These are phyloP conservation scores for Byssothecium circinans DNA, from an alignment of 2,329 filamentous ascomycete species.

Conservation along the genomic window DNA sequence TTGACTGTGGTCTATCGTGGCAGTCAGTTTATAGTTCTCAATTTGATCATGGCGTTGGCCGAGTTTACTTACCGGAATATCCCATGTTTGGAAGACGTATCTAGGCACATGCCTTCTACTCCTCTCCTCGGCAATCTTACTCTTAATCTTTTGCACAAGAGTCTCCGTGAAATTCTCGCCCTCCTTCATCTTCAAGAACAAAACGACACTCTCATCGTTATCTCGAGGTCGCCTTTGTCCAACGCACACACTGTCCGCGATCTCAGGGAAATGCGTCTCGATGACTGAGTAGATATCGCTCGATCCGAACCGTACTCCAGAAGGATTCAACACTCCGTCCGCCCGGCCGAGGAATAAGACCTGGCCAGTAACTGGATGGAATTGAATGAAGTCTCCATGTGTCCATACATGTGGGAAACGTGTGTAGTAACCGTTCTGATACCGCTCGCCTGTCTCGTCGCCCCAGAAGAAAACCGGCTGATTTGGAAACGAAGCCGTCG, in stretches of 20 bases:
- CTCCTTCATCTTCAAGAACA: slow-evolving; percentile 63
- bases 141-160: slow-evolving; percentile 63
- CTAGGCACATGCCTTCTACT: slow-evolving; percentile 76
- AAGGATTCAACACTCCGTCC: slow-evolving; percentile 80
- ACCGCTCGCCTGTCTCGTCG: slow-evolving; percentile 45
- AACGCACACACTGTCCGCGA: slow-evolving; percentile 77
- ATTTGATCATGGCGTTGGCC: not conserved
- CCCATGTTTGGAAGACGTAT: slow-evolving; percentile 77
- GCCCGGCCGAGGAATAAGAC: slow-evolving; percentile 69
- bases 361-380: slow-evolving; percentile 68
- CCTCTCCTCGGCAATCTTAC: slow-evolving; percentile 65
- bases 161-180: slow-evolving; percentile 58
- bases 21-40: not conserved
- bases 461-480: slow-evolving; percentile 61
- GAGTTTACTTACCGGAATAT: slow-evolving; percentile 68
- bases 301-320: slow-evolving; percentile 76
- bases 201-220: slow-evolving; percentile 59
- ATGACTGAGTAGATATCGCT: slow-evolving; percentile 79
- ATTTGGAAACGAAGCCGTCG: slow-evolving; percentile 71
- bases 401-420: slow-evolving; percentile 68
- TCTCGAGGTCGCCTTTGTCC: slow-evolving; percentile 69
- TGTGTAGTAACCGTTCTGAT: slow-evolving; percentile 51
- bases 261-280: slow-evolving; percentile 64
- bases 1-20: slow-evolving; percentile 72
- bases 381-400: slow-evolving; percentile 76